A percentile compares a stretch with the other conserved stretches of the same genome.
Conservation (phyloP, 306 rosid genomes). For the Pueraria montana region DNA sequence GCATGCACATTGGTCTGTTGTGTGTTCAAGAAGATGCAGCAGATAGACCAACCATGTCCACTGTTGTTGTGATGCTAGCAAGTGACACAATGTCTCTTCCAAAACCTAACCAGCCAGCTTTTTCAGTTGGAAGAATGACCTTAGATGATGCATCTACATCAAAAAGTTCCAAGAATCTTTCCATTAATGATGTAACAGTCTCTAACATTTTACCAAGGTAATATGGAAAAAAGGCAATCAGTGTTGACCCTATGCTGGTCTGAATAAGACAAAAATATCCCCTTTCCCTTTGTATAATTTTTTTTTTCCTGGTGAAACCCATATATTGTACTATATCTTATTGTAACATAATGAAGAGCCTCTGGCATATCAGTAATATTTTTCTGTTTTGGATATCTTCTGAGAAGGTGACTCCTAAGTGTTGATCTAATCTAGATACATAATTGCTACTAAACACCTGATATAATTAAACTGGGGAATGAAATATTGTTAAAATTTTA, state of each 20-base stretch:
- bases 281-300: no score
- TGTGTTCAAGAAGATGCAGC: conserved; percentile 67
- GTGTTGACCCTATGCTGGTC: not conserved
- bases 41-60: conserved; percentile 65
- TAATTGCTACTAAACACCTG: not conserved
- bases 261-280: not conserved
- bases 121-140: conserved; percentile 44
- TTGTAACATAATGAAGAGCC: not conserved
- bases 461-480: not conserved
- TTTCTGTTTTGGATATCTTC: not conserved
- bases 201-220: conserved; percentile 39
- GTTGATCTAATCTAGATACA: not conserved
- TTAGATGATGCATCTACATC: conserved; percentile 13
- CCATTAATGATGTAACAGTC: conserved; percentile 42
- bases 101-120: conserved; percentile 57
- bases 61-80: conserved; percentile 52
- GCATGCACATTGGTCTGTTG: conserved; percentile 62
- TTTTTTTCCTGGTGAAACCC: no score
- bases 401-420: not conserved
- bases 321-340: not conserved
- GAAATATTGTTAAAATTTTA: no score
- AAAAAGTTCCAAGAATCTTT: conserved; percentile 38
- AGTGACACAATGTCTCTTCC: conserved; percentile 56
- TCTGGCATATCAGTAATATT: not conserved
- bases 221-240: not conserved